phyloP scores from a whole-genome alignment of 2,329 filamentous ascomycete genomes.

The Phialocephala sp. region DNA sequence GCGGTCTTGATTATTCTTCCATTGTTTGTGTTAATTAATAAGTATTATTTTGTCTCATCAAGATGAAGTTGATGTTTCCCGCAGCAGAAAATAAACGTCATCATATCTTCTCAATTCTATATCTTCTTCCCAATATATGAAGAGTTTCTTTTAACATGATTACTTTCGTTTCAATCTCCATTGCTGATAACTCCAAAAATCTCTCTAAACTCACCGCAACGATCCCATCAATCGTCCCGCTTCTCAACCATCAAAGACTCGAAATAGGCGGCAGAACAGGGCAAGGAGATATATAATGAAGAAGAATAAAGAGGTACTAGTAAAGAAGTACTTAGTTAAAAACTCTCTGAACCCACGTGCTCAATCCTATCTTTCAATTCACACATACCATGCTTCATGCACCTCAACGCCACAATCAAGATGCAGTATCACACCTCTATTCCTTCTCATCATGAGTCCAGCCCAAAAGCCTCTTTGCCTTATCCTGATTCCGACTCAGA shows the following conservation, averaged over 20 bases:
- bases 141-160: too few relatives aligned
- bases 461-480: constrained; percentile 5
- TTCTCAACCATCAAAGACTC: not conserved
- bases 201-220: not conserved
- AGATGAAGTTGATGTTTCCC: too few relatives aligned
- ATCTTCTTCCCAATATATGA: too few relatives aligned
- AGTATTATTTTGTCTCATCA: too few relatives aligned
- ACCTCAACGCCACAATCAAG: not conserved
- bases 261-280: too few relatives aligned
- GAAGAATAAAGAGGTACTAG: too few relatives aligned
- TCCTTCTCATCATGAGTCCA: constrained; percentile 15
- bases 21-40: too few relatives aligned
- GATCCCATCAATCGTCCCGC: not conserved
- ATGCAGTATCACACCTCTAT: not conserved
- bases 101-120: too few relatives aligned
- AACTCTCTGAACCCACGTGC: not conserved
- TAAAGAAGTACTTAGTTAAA: too few relatives aligned
- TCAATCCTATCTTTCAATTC: not conserved
- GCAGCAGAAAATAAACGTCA: too few relatives aligned
- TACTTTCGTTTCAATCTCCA: not conserved
- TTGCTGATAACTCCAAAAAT: not conserved
- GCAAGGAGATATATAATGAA: too few relatives aligned
- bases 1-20: not conserved
- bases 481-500: not conserved
- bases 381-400: not conserved